Evolutionary conservation across 2,329 filamentous ascomycete genomes (phyloP), one percentile per base, ranked within the genome.

Genomic region (Coleophoma eucalyptorum): DNA sequence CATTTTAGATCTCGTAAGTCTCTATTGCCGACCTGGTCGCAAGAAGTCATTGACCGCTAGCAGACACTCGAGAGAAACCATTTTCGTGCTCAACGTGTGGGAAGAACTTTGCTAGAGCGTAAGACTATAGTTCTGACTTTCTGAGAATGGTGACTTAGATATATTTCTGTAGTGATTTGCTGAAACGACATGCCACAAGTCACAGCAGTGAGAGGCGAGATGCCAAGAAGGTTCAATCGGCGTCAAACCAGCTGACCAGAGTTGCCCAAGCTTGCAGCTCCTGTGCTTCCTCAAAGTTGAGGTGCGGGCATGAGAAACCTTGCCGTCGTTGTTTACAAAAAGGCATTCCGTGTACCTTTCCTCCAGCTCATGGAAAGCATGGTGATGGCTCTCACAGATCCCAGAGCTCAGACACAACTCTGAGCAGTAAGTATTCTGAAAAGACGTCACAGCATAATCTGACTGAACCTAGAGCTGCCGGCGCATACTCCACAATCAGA

Each of bases 251-350:
- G 16, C 18, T 43, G 11, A 35, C 31, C 8, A 38, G 50, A 37
- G 50, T 51, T 19, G 46, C 45, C 31, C 50, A 51, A 21, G 50
- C 50, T 34, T 51, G 50, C 33, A n/a, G 18, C 5, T 46, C 50
- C 21, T 51, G 50, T 34, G 50, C 50, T 6, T 18, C 45, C 3
- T 38, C 44, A 3, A 48, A 51, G 34, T 20, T 37, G 16, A 45
- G 46, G 26, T 51, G 50, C 35, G 46, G 41, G 18, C 33, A 51
- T 31, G 33, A 51, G 16, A 51, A 51, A 38, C 50, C 50, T 6
- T 51, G 50, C 46, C 34, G 21, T 21, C 37, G 50, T 11, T 51
- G 50, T 33, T 26, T 32, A 20, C 40, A 43, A n/a, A 51, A 49
- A 20, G 38, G 38, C n/a, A 48, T 51, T 33, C 37, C 44, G 31